phyloP scores from a whole-genome alignment of 2,329 filamentous ascomycete genomes.

The Cercospora canescens region DNA sequence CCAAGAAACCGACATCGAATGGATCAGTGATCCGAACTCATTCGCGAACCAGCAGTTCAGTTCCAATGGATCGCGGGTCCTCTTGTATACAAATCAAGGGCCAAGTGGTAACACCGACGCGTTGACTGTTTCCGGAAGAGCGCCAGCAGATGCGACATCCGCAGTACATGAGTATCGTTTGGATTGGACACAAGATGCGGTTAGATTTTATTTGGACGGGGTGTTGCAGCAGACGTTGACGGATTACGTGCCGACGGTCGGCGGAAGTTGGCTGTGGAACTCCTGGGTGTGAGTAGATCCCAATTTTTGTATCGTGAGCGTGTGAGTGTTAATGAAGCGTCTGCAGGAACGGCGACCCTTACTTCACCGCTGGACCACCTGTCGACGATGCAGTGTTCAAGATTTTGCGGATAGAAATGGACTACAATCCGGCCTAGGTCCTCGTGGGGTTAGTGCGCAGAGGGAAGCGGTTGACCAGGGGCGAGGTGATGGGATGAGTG shows the following conservation, averaged over 20 bases:
- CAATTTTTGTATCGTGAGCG: not conserved
- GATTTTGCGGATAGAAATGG: conserved; percentile 28
- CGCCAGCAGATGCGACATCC: conserved; percentile 13
- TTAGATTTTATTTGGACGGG: conserved; percentile 24
- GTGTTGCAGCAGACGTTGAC: conserved; percentile 16
- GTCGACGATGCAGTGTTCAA: conserved; percentile 23
- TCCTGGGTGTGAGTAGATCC: conserved; percentile 22
- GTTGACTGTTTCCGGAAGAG: conserved; percentile 5
- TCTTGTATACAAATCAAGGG: conserved; percentile 26
- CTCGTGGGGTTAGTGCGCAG: not conserved
- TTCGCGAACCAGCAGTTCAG: conserved; percentile 18
- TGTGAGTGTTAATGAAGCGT: not conserved
- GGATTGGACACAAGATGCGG: conserved; percentile 21
- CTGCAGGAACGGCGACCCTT: conserved; percentile 23
- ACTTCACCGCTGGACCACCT: conserved; percentile 24
- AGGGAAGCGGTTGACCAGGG: not conserved
- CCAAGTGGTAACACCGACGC: conserved; percentile 4
- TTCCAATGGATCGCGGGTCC: conserved; percentile 11
- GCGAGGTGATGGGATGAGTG: not conserved
- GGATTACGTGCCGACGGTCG: conserved; percentile 21
- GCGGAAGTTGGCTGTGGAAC: conserved; percentile 27
- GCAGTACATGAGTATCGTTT: conserved; percentile 26
- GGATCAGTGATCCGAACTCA: conserved; percentile 22
- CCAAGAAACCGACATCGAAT: conserved; percentile 30
- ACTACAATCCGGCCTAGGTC: conserved; percentile 19